Evolutionary conservation across 805 yeast genomes (phyloP).

Genomic region (Kurtzmaniella fragi): DNA sequence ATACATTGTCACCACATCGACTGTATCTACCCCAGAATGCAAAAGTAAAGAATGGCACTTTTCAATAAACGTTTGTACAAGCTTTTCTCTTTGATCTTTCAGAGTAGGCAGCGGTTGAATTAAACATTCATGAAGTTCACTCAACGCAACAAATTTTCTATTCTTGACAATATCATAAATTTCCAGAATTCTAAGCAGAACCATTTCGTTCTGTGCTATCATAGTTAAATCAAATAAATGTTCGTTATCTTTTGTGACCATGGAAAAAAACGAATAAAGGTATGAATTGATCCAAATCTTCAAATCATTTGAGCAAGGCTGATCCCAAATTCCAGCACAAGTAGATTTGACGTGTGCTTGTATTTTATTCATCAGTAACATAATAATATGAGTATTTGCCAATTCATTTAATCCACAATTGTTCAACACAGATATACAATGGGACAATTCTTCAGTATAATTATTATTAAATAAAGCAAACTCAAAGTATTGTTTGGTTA

Average conservation of each 20-base stretch:
- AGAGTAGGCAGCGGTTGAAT: slow-evolving; percentile 10
- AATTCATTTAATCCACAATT: slow-evolving; percentile 13
- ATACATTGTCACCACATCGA: slow-evolving; percentile 63
- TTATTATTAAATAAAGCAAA: not conserved
- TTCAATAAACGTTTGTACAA: slow-evolving; percentile 47
- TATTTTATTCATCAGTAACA: slow-evolving; percentile 34
- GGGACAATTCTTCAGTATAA: not conserved
- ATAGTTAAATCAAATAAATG: slow-evolving; percentile 24
- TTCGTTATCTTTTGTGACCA: slow-evolving; percentile 7
- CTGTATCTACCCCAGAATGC: slow-evolving; percentile 80
- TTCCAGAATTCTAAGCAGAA: slow-evolving; percentile 50
- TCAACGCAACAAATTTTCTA: slow-evolving; percentile 40
- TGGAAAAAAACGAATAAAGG: slow-evolving; percentile 31
- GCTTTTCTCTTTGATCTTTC: slow-evolving; percentile 42
- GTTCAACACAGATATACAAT: slow-evolving; percentile 3
- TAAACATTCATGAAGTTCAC: slow-evolving; percentile 54
- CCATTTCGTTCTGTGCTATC: slow-evolving; percentile 35
- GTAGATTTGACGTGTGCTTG: slow-evolving; percentile 18
- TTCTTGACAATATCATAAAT: slow-evolving; percentile 52
- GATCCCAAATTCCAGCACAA: slow-evolving; percentile 35
- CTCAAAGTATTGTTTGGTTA: not conserved
- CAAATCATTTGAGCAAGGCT: slow-evolving; percentile 27
- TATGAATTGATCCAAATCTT: slow-evolving; percentile 33
- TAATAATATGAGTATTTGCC: slow-evolving; percentile 25
- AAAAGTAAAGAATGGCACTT: slow-evolving; percentile 45